Conservation (phyloP, 176 grass and related monocot genomes). For the Hyparrhenia diplandra region DNA sequence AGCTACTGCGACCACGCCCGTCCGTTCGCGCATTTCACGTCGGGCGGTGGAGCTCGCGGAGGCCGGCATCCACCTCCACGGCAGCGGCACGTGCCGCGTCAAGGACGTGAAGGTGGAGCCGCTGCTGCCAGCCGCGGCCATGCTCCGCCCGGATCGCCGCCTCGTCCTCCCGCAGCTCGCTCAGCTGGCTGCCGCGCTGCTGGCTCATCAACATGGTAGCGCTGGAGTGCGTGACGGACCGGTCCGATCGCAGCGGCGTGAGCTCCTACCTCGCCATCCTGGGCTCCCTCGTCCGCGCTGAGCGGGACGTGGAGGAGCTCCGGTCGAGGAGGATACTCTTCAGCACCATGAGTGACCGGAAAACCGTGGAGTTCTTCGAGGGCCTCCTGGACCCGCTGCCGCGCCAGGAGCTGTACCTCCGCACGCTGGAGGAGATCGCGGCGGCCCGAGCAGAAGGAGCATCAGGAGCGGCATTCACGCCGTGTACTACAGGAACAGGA, state of each 20-base stretch:
- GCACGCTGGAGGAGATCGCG: not conserved
- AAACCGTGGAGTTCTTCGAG: not conserved
- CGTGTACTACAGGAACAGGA: too few relatives aligned
- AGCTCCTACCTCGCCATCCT: conserved; percentile 15
- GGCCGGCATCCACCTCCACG: not conserved
- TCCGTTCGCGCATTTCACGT: not conserved
- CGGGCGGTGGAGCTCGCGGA: not conserved
- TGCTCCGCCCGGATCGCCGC: too few relatives aligned
- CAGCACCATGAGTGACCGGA: conserved; percentile 8
- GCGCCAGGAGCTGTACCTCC: conserved; percentile 1
- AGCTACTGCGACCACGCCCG: not conserved
- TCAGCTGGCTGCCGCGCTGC: not conserved
- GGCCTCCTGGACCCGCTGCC: not conserved
- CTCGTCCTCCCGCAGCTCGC: not conserved
- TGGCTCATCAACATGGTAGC: conserved; percentile 11
- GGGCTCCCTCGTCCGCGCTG: not conserved
- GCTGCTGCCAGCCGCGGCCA: too few relatives aligned
- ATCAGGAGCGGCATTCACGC: not conserved
- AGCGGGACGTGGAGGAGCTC: not conserved
- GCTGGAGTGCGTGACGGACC: not conserved
- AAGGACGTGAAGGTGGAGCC: not conserved
- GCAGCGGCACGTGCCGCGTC: not conserved
- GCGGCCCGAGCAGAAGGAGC: not conserved
- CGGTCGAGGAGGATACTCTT: not conserved
- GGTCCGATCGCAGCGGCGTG: not conserved